Evolutionary conservation across 2,329 filamentous ascomycete species (phyloP).

Genomic region (Emergomyces pasteurianus): DNA sequence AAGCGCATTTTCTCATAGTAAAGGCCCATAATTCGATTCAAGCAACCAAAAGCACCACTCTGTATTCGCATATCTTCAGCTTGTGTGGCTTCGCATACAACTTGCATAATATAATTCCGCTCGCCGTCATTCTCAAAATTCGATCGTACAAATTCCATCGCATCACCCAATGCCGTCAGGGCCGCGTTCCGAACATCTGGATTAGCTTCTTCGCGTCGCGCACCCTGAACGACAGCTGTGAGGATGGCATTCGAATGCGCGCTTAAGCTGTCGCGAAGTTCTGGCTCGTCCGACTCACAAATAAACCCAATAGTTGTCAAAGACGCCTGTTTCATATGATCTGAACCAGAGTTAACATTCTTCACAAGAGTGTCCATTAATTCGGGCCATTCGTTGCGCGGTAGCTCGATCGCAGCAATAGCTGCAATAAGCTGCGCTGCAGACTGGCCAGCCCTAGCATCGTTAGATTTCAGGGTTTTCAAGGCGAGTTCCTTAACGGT

Average conservation of each 20-base stretch:
- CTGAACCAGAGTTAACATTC: constrained; percentile 76
- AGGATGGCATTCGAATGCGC: constrained; percentile 94
- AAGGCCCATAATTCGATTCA: constrained; percentile 96
- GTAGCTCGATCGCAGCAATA: constrained; percentile 88
- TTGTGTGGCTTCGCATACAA: constrained; percentile 97
- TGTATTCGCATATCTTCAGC: constrained; percentile 83
- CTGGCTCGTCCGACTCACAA: constrained; percentile 85
- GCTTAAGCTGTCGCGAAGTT: constrained; percentile 68
- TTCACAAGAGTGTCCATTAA: constrained; percentile 81
- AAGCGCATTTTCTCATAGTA: constrained; percentile 99
- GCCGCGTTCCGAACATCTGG: constrained; percentile 81
- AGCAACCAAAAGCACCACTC: constrained; percentile 88
- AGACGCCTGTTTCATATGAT: constrained; percentile 87
- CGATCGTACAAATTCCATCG: constrained; percentile 90
- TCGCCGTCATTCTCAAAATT: constrained; percentile 99
- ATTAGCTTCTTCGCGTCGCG: constrained; percentile 91
- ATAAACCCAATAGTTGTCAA: constrained; percentile 96
- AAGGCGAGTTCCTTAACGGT: constrained; percentile 85
- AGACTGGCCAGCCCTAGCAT: constrained; percentile 73
- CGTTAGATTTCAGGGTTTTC: constrained; percentile 68
- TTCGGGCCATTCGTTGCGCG: constrained; percentile 84
- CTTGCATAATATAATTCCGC: constrained; percentile 99
- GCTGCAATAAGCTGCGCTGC: constrained; percentile 92
- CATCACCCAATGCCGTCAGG: constrained; percentile 88
- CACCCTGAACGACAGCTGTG: constrained; percentile 93